These are phyloP conservation scores for Aspergillus mulundensis DNA, from an alignment of 495 filamentous ascomycete genomes.

Conservation along the genomic window DNA sequence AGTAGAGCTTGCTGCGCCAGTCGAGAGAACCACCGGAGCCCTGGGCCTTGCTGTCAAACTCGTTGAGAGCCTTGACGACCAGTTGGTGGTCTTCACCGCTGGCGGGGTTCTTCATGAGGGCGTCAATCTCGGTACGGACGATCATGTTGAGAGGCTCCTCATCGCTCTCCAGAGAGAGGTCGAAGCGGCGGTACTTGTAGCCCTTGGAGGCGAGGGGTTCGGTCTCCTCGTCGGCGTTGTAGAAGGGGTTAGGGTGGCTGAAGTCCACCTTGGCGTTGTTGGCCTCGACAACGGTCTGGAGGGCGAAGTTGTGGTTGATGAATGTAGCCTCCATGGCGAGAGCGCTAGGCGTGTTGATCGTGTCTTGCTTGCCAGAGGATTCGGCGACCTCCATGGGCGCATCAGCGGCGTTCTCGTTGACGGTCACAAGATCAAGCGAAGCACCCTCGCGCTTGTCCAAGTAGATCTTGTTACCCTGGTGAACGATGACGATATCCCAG, in stretches of 20 bases:
- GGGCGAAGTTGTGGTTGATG: constrained; percentile 99
- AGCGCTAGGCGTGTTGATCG: constrained; percentile 85
- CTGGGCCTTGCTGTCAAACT: constrained; percentile 96
- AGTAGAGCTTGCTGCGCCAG: constrained; percentile 90
- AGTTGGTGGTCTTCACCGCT: constrained; percentile 84
- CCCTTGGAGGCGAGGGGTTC: constrained; percentile 91
- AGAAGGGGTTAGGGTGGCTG: constrained; percentile 91
- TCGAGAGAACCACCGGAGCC: constrained; percentile 90
- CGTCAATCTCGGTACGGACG: constrained; percentile 94
- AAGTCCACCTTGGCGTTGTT: constrained; percentile 73
- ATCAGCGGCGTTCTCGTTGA: constrained; percentile 98
- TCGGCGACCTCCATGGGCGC: constrained; percentile 88
- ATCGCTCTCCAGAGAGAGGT: constrained; percentile 83
- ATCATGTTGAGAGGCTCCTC: constrained; percentile 89
- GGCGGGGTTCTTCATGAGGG: constrained; percentile 87
- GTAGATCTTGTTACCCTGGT: constrained; percentile 92
- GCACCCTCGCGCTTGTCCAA: constrained; percentile 96
- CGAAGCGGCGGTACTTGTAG: constrained; percentile 97
- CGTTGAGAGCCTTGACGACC: constrained; percentile 93
- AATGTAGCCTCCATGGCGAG: constrained; percentile 95
- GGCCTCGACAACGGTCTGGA: constrained; percentile 85
- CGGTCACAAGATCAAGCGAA: constrained; percentile 91
- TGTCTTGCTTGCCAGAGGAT: constrained; percentile 74
- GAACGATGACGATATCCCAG: constrained; percentile 92
- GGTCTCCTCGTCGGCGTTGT: constrained; percentile 86